phyloP scores from a whole-genome alignment of 1,284 basidiomycete genomes.

The Albatrellus sp. region DNA sequence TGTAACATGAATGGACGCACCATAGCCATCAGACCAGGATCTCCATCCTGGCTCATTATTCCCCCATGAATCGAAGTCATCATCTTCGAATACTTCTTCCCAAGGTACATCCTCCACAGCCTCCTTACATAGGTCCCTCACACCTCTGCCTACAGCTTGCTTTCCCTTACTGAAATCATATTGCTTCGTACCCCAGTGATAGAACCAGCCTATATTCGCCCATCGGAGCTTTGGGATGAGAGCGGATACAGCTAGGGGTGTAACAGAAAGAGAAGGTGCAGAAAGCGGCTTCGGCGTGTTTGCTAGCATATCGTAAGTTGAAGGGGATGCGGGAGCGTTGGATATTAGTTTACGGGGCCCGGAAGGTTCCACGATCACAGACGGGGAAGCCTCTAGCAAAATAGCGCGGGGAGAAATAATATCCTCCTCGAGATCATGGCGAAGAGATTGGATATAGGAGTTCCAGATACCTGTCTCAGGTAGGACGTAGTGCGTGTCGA shows the following conservation, averaged over 20 bases:
- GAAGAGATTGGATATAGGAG: constrained; percentile 28
- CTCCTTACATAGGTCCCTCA: constrained; percentile 47
- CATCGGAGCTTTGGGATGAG: constrained; percentile 71
- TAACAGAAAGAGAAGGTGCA: constrained; percentile 42
- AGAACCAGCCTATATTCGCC: constrained; percentile 89
- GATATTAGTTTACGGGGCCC: constrained; percentile 58
- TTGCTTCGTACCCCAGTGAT: constrained; percentile 87
- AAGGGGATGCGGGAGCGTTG: constrained; percentile 46
- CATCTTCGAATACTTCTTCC: constrained; percentile 42
- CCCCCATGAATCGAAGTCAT: constrained; percentile 34
- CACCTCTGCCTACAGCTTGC: constrained; percentile 42
- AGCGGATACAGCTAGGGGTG: constrained; percentile 29
- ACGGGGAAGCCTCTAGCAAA: constrained; percentile 10
- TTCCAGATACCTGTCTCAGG: constrained; percentile 69
- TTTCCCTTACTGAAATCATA: constrained; percentile 73
- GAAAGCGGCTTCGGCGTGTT: constrained; percentile 43
- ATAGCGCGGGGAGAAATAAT: constrained; percentile 27
- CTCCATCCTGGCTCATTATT: constrained; percentile 45
- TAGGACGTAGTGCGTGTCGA: constrained; percentile 73
- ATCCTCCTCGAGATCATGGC: constrained; percentile 16
- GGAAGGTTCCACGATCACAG: constrained; percentile 16
- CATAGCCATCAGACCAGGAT: constrained; percentile 64
- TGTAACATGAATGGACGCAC: constrained; percentile 23
- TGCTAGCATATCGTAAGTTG: constrained; percentile 33
- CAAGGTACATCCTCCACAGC: constrained; percentile 59